These are phyloP conservation scores for Aspergillus sclerotioniger DNA, from an alignment of 495 filamentous ascomycete species.

Conservation along the genomic window DNA sequence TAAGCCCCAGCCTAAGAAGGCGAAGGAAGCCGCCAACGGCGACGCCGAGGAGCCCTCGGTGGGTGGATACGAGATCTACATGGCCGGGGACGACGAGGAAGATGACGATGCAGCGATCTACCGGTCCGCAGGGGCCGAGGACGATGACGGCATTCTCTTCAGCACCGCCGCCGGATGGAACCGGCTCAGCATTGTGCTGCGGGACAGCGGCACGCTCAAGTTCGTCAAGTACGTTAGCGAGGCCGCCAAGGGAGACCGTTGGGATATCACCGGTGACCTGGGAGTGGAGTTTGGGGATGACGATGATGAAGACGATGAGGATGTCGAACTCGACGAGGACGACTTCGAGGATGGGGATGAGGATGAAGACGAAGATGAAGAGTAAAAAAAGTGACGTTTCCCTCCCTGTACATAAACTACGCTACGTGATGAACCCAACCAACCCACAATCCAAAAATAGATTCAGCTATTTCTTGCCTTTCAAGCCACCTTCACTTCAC, in stretches of 20 bases:
- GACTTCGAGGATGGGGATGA: constrained; percentile 15
- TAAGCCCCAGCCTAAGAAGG: constrained; percentile 9
- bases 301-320: constrained; percentile 30
- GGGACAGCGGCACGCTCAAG: constrained; percentile 79
- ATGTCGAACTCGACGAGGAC: constrained; percentile 23
- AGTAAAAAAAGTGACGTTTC: constrained; percentile 14
- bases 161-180: constrained; percentile 88
- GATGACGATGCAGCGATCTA: constrained; percentile 71
- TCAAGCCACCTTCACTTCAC: too few relatives aligned
- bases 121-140: constrained; percentile 64
- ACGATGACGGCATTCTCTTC: constrained; percentile 90
- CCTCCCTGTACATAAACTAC: constrained; percentile 2
- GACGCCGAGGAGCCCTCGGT: constrained; percentile 53
- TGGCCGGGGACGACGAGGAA: constrained; percentile 79
- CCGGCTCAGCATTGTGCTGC: constrained; percentile 79
- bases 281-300: constrained; percentile 46
- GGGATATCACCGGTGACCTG: constrained; percentile 77
- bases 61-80: constrained; percentile 89
- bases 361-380: constrained; percentile 12
- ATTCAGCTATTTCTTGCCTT: too few relatives aligned
- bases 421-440: neutral
- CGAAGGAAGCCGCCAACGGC: constrained; percentile 27
- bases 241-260: constrained; percentile 80
- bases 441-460: neutral
- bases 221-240: constrained; percentile 96